These are phyloP conservation scores for Colletotrichum echinochloae DNA, from an alignment of 2,329 filamentous ascomycete genomes.

Conservation along the genomic window DNA sequence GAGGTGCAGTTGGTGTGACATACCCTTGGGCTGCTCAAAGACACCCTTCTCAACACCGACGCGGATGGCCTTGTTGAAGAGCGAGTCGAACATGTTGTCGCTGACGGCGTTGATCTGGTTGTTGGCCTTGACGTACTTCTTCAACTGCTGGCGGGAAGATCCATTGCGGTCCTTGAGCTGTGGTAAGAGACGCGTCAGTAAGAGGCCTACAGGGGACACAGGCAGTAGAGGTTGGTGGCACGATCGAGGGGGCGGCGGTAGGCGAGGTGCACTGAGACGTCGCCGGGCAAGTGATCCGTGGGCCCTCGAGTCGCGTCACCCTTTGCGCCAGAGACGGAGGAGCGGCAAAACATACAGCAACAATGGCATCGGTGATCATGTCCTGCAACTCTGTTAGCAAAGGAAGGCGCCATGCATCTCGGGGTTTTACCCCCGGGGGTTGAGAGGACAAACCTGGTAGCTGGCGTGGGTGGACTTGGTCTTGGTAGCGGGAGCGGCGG, in stretches of 20 bases:
- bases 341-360: slow-evolving; percentile 63
- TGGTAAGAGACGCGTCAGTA: slow-evolving; percentile 55
- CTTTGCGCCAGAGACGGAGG: slow-evolving; percentile 54
- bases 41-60: slow-evolving; percentile 86
- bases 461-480: slow-evolving; percentile 60
- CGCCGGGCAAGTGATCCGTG: slow-evolving; percentile 12
- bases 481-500: slow-evolving; percentile 52
- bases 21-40: slow-evolving; percentile 93
- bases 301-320: slow-evolving; percentile 33
- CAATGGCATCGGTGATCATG: slow-evolving; percentile 73
- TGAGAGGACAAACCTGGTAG: slow-evolving; percentile 65
- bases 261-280: neutral
- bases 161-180: slow-evolving; percentile 74
- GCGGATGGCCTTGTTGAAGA: slow-evolving; percentile 89
- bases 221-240: slow-evolving; percentile 34
- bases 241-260: slow-evolving; percentile 41
- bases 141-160: slow-evolving; percentile 70
- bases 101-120: slow-evolving; percentile 52
- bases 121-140: slow-evolving; percentile 65
- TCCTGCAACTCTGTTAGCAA: slow-evolving; percentile 61
- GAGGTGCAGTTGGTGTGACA: slow-evolving; percentile 48
- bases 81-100: slow-evolving; percentile 72
- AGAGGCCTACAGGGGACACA: slow-evolving; percentile 25
- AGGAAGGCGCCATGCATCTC: slow-evolving; percentile 37
- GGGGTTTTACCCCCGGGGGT: no score